A percentile compares a stretch with the other conserved stretches of the same genome.
These are phyloP conservation scores for Aleurites moluccanus DNA, from an alignment of 441 rosid species.

Conservation along the genomic window DNA sequence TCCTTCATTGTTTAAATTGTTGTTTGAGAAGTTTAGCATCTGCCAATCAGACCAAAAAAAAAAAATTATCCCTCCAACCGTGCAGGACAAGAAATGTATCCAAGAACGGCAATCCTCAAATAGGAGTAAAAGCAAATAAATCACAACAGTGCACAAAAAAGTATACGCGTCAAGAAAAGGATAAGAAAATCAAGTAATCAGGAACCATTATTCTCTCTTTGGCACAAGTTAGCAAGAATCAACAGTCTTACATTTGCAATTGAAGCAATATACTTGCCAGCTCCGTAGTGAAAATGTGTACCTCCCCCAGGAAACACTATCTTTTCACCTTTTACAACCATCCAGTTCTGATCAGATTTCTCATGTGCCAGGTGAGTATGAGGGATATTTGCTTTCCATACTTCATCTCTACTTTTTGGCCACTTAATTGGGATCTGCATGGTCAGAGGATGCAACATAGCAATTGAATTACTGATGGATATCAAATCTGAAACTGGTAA, in stretches of 20 bases:
- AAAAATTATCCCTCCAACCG: not conserved
- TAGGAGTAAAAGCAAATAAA: not conserved
- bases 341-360: slow-evolving; percentile 99
- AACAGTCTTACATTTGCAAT: slow-evolving; percentile 78
- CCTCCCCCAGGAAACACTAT: slow-evolving; percentile 96
- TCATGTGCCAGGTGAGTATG: slow-evolving; percentile 98
- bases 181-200: not conserved
- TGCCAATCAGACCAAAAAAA: slow-evolving; percentile 30
- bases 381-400: slow-evolving; percentile 99
- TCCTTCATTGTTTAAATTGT: slow-evolving; percentile 75
- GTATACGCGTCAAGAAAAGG: not conserved
- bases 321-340: slow-evolving; percentile 97
- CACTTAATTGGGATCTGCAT: slow-evolving; percentile 91
- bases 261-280: slow-evolving; percentile 92
- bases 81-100: slow-evolving; percentile 1
- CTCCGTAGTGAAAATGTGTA: slow-evolving; percentile 98
- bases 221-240: slow-evolving; percentile 2
- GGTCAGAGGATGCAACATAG: slow-evolving; percentile 19
- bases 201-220: not conserved
- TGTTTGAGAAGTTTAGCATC: slow-evolving; percentile 93
- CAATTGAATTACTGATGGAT: not conserved
- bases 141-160: not conserved
- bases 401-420: slow-evolving; percentile 99
- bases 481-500: not conserved
- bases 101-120: not conserved